Evolutionary conservation across 192 early-diverging fungal species (phyloP).

Genomic region (Thamnidium elegans): DNA sequence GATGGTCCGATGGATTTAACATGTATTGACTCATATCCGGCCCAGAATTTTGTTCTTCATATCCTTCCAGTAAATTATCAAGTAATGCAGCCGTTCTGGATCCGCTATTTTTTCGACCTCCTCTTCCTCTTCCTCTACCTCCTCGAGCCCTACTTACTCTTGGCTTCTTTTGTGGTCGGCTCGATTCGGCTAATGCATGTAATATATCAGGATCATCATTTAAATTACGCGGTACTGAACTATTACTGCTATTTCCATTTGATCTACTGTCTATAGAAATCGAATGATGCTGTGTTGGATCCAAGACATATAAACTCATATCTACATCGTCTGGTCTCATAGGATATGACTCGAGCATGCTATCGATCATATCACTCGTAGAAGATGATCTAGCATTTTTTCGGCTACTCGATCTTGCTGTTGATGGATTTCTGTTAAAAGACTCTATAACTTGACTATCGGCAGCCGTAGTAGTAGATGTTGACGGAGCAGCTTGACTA

Average conservation of each 20-base stretch:
- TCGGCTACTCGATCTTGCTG: too few relatives aligned
- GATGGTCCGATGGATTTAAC: conserved; percentile 1
- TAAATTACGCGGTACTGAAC: too few relatives aligned
- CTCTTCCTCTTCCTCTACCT: neutral
- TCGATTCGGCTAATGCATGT: neutral
- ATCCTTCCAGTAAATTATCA: too few relatives aligned
- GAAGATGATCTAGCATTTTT: too few relatives aligned
- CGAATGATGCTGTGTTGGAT: neutral
- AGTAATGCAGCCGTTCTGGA: too few relatives aligned
- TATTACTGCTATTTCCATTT: neutral
- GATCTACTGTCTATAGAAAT: neutral
- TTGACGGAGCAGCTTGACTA: too few relatives aligned
- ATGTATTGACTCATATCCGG: conserved; percentile 22
- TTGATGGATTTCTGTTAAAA: too few relatives aligned
- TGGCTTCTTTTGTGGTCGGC: too few relatives aligned
- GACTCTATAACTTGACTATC: too few relatives aligned
- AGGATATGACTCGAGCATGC: too few relatives aligned
- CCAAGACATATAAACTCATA: neutral
- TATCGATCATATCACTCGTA: too few relatives aligned
- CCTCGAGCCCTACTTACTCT: neutral
- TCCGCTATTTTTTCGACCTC: neutral
- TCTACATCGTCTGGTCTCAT: neutral
- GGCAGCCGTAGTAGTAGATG: too few relatives aligned
- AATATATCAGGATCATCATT: neutral
- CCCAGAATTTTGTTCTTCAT: neutral